Evolutionary conservation across 2,329 filamentous ascomycete genomes (phyloP).

Genomic region (Colletotrichum brevisporum): DNA sequence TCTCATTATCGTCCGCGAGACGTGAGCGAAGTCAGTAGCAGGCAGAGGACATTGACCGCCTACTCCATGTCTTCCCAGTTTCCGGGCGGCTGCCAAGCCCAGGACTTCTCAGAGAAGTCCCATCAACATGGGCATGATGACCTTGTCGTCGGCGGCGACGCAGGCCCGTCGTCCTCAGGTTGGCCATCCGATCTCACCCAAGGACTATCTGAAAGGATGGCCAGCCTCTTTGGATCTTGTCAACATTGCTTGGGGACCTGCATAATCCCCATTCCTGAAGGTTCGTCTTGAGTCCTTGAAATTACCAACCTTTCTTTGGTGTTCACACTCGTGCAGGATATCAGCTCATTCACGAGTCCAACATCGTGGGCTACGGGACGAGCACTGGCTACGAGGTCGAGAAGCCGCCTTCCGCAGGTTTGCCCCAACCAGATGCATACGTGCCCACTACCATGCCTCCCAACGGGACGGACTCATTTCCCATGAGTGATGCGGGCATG

Average conservation of each 20-base stretch:
- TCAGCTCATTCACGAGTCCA: slow-evolving; percentile 46
- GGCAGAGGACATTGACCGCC: slow-evolving; percentile 48
- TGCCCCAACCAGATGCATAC: slow-evolving; percentile 33
- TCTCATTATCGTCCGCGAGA: slow-evolving; percentile 5
- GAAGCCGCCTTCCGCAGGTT: slow-evolving; percentile 43
- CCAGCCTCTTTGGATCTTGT: slow-evolving; percentile 48
- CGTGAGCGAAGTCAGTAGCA: slow-evolving; percentile 45
- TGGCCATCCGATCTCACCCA: slow-evolving; percentile 37
- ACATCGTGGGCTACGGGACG: slow-evolving; percentile 47
- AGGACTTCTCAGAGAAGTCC: slow-evolving; percentile 51
- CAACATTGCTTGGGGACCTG: slow-evolving; percentile 50
- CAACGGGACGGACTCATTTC: slow-evolving; percentile 47
- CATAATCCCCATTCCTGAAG: slow-evolving; percentile 39
- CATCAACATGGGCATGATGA: slow-evolving; percentile 39
- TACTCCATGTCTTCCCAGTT: slow-evolving; percentile 50
- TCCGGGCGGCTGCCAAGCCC: slow-evolving; percentile 44
- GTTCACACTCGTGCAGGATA: slow-evolving; percentile 49
- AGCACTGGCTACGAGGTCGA: slow-evolving; percentile 51
- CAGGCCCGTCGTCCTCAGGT: slow-evolving; percentile 35
- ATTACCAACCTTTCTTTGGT: slow-evolving; percentile 44
- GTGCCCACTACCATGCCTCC: slow-evolving; percentile 46
- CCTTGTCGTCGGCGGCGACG: slow-evolving; percentile 30
- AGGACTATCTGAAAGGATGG: slow-evolving; percentile 45
- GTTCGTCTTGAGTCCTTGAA: slow-evolving; percentile 36
- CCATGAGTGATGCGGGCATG: slow-evolving; percentile 47